Conservation (phyloP, 2,329 filamentous ascomycete species). For the Emergomyces pasteurianus region DNA sequence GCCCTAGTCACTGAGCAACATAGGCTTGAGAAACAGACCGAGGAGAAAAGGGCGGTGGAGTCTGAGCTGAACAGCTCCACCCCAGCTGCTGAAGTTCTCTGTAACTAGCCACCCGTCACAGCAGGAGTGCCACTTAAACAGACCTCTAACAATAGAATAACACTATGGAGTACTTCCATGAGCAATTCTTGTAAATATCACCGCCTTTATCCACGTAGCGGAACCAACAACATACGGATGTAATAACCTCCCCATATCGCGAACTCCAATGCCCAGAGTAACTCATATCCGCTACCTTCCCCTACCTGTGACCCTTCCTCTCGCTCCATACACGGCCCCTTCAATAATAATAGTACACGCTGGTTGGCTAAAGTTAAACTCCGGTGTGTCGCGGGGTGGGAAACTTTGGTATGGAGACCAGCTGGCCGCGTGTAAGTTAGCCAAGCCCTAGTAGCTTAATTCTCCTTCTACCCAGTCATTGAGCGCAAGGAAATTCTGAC, state of each 20-base stretch:
- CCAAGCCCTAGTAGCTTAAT: neutral
- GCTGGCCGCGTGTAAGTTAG: neutral
- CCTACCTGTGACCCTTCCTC: too few relatives aligned
- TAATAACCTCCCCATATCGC: neutral
- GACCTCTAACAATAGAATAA: too few relatives aligned
- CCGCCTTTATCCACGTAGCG: neutral
- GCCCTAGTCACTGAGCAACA: slow-evolving; percentile 35
- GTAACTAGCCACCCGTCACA: neutral
- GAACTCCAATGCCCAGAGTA: neutral
- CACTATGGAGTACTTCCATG: too few relatives aligned
- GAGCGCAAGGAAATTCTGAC: slow-evolving; percentile 15
- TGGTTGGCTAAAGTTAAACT: neutral
- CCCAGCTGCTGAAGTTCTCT: neutral
- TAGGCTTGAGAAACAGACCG: slow-evolving; percentile 18
- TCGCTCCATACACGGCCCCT: too few relatives aligned
- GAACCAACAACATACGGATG: neutral
- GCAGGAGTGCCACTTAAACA: too few relatives aligned
- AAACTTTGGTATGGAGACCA: neutral
- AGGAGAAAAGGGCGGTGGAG: neutral
- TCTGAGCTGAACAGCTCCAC: neutral
- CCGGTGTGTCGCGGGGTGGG: neutral
- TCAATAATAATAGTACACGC: neutral
- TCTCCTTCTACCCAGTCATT: neutral
- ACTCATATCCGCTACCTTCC: neutral
- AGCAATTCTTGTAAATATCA: neutral